These are phyloP conservation scores for Ambrosia trifida DNA, from an alignment of 129 eudicot genomes.

Conservation along the genomic window DNA sequence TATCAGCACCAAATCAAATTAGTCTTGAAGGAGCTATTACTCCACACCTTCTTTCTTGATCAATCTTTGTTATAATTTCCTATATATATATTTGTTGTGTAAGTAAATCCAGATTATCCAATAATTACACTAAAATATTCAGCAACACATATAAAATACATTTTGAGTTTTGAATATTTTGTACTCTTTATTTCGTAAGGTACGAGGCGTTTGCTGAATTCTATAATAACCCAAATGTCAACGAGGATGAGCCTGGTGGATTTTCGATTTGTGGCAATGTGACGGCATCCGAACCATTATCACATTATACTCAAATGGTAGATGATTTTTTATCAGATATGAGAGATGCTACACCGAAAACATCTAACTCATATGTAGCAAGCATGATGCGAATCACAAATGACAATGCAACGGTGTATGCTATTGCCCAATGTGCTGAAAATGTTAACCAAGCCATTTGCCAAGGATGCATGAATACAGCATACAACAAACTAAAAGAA, in stretches of 20 bases:
- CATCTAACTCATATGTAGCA: conserved; percentile 48
- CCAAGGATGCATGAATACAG: conserved; percentile 46
- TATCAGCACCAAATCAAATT: too few species aligned
- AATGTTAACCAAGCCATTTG: conserved; percentile 36
- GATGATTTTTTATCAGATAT: conserved; percentile 38
- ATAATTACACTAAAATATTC: too few species aligned
- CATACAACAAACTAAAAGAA: conserved; percentile 33
- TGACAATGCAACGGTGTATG: conserved; percentile 42
- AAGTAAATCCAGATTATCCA: too few species aligned
- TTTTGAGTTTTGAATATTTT: not conserved
- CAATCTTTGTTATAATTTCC: too few species aligned
- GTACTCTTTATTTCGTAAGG: conserved; percentile 32
- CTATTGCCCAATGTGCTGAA: conserved; percentile 49
- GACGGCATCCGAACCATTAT: conserved; percentile 38
- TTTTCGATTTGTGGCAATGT: conserved; percentile 47
- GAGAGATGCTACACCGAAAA: conserved; percentile 50
- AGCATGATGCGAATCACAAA: conserved; percentile 27
- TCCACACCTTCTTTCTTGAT: too few species aligned
- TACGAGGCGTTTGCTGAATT: conserved; percentile 46
- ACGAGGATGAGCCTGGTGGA: conserved; percentile 46
- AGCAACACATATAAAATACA: not conserved
- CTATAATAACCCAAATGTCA: conserved; percentile 33
- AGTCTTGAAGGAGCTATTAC: too few species aligned
- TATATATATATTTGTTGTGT: too few species aligned
- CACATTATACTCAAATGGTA: conserved; percentile 34